Evolutionary conservation across 148 eudicot species (phyloP).

Genomic region (Agrostemma githago): DNA sequence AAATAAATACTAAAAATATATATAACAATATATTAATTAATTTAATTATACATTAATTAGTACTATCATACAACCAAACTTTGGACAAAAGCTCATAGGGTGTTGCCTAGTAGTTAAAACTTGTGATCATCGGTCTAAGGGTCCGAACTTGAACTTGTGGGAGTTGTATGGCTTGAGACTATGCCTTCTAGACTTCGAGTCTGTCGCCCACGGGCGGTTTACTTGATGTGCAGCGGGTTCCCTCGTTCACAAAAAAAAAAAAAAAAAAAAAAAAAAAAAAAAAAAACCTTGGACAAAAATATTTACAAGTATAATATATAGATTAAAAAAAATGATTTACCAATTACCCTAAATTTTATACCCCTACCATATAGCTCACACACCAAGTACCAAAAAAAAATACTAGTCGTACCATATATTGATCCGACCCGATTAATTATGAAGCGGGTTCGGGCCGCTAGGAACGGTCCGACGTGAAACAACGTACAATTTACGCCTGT

Average conservation of each 20-base stretch:
- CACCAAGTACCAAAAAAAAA: background rate
- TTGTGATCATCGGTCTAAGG: no score
- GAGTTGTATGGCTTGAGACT: no score
- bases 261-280: no score
- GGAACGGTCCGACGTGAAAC: conserved; percentile 37
- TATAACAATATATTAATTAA: background rate
- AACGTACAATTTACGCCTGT: conserved; percentile 10
- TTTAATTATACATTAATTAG: background rate
- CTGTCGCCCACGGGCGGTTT: no score
- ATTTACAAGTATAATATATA: background rate
- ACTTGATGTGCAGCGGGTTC: no score
- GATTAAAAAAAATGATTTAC: background rate
- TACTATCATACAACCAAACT: background rate
- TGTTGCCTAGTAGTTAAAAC: no score
- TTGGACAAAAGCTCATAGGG: no score
- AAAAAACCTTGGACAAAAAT: background rate
- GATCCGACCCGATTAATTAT: conserved; percentile 31
- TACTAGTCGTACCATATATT: background rate
- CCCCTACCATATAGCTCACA: background rate
- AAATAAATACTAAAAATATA: background rate
- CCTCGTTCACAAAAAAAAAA: no score
- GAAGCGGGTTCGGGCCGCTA: conserved; percentile 54
- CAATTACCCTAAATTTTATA: background rate
- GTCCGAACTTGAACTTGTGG: no score
- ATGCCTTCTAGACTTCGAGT: no score